A percentile compares a stretch with the other conserved stretches of the same genome.
Conservation (phyloP, 2,329 filamentous ascomycete species). For the Gnomoniopsis smithogilvyi region DNA sequence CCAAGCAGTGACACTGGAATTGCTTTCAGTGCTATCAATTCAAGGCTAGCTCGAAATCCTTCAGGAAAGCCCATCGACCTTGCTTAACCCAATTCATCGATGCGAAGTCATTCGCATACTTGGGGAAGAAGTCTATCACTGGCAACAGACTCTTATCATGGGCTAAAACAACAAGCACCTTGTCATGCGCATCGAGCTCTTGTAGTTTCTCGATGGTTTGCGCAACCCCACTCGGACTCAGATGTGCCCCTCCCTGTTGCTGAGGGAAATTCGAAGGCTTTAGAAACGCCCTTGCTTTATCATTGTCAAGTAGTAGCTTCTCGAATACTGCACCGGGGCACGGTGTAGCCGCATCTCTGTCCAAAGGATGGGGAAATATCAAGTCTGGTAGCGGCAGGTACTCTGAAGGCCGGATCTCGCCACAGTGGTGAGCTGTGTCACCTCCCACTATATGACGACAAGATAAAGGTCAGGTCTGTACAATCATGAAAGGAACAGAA, state of each 20-base stretch:
- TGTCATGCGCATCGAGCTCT: constrained; percentile 40
- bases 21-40: constrained; percentile 14
- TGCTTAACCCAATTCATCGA: constrained; percentile 43
- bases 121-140: constrained; percentile 47
- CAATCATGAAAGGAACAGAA: no score
- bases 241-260: constrained; percentile 15
- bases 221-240: constrained; percentile 29
- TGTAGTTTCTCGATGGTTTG: constrained; percentile 42
- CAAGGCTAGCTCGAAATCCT: constrained; percentile 43
- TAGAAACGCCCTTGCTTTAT: constrained; percentile 30
- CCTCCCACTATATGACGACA: constrained; percentile 28
- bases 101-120: constrained; percentile 42
- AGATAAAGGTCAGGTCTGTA: no score
- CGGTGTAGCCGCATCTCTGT: constrained; percentile 21
- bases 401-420: constrained; percentile 32
- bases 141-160: constrained; percentile 42
- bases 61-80: constrained; percentile 46
- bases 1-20: no score
- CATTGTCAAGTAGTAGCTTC: constrained; percentile 31
- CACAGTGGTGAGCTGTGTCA: constrained; percentile 39
- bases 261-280: background rate
- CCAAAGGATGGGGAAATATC: constrained; percentile 38
- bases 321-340: constrained; percentile 41
- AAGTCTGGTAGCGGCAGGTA: constrained; percentile 27
- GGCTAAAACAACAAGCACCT: constrained; percentile 42